Conservation (phyloP, 2,329 filamentous ascomycete species). For the Fusarium sp. region DNA sequence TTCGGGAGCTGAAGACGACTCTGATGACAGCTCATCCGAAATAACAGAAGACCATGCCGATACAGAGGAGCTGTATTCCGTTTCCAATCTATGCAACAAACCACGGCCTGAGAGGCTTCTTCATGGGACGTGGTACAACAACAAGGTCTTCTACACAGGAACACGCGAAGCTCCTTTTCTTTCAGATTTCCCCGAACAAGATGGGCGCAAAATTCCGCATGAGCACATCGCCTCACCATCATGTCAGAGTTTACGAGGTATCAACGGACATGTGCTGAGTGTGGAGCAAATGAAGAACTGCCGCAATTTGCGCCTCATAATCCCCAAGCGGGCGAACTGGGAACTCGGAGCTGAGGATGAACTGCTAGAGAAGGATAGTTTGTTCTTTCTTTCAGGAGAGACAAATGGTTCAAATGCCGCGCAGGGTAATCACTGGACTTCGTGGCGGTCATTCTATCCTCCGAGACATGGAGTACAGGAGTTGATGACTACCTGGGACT, state of each 20-base stretch:
- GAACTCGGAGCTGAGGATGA: neutral
- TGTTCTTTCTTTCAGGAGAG: slow-evolving; percentile 3
- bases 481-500: neutral
- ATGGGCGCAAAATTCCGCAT: accelerated
- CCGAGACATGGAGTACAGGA: neutral
- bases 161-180: neutral
- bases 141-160: neutral
- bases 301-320: neutral
- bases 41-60: too few species aligned
- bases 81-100: neutral
- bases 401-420: neutral
- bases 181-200: neutral
- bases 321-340: neutral
- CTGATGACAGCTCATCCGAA: neutral
- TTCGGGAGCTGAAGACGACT: neutral
- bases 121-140: slow-evolving; percentile 6
- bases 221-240: slow-evolving; percentile 13
- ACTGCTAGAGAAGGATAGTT: neutral
- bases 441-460: neutral
- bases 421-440: neutral
- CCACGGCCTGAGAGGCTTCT: neutral
- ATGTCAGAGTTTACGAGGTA: neutral
- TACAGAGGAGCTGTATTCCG: neutral
- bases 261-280: neutral
- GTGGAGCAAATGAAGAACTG: slow-evolving; percentile 11